Evolutionary conservation across 441 rosid genomes (phyloP), one percentile per base, ranked within the genome.

Genomic region (Arabidopsis lyrata): DNA sequence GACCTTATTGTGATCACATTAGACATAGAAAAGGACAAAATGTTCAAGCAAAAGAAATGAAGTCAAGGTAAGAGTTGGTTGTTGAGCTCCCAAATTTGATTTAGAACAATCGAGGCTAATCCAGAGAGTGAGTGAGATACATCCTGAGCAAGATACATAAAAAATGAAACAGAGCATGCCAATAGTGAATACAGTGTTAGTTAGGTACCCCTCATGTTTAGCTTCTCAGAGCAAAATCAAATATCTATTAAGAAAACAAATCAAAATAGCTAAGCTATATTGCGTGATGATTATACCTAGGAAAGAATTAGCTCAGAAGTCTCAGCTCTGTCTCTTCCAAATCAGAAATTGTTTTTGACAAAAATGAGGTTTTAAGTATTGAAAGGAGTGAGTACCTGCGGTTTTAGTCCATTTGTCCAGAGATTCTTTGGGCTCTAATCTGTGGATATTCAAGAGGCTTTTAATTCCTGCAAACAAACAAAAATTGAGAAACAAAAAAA

Each of bases 361-460:
- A 59, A 41, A 35, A 0, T 24, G 31, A 66, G 63, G 53, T 57
- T 29, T 29, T 53, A 42, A 24, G 35, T 44, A 53, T 60, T 9
- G 18, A 34, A 14, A 62, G 53, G 27, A 24, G 24, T 29, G 67
- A 38, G 71, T 70, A 72, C 80, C 68, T 63, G 67, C 36, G 14
- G 56, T 3, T 44, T 71, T 35, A 65, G 18, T 32, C 72, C 73
- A 71, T 50, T 18, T 76, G 72, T 62, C 62, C 38, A 3, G 45
- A n/a, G 62, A 64, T 31, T 57, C 60, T 50, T 56, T 48, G 13
- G 24, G 39, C 0, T 27, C 0, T 27, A 70, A 70, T 70, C 72
- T 70, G 14, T 42, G 42, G 49, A 42, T 36, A 70, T 64, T 70
- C 61, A 77, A 63, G 57, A 16, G 59, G 65, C 36, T 15, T 62